Conservation (phyloP, 495 filamentous ascomycete genomes). For the Neurospora sp. region DNA sequence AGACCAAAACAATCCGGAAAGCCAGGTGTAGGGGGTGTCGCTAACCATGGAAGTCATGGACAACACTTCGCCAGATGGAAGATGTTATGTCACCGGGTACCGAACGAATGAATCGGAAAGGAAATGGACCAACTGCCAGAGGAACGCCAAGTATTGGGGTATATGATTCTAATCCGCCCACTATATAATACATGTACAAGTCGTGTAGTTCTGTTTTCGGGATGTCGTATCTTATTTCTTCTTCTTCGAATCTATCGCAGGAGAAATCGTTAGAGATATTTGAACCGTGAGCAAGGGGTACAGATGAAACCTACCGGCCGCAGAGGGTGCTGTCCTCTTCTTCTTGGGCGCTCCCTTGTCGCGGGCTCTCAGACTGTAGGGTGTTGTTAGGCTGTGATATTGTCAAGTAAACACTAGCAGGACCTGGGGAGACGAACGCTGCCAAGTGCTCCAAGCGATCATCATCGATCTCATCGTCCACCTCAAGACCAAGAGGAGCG, state of each 20-base stretch:
- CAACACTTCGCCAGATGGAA: neutral
- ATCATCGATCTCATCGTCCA: constrained; percentile 64
- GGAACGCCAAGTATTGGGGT: constrained; percentile 6
- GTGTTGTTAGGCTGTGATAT: constrained; percentile 15
- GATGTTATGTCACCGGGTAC: neutral
- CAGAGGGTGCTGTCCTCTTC: constrained; percentile 46
- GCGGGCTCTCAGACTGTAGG: constrained; percentile 53
- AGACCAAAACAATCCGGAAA: neutral
- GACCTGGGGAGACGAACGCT: constrained; percentile 24
- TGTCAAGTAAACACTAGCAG: neutral
- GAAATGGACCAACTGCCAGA: neutral
- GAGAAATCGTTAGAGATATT: constrained; percentile 6
- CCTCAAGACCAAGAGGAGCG: constrained; percentile 42
- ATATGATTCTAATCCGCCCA: constrained; percentile 14
- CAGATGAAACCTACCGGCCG: constrained; percentile 43
- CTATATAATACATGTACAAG: constrained; percentile 14
- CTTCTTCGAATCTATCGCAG: constrained; percentile 15
- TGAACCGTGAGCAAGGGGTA: neutral
- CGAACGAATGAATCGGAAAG: neutral
- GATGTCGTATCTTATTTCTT: constrained; percentile 12
- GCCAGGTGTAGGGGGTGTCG: neutral
- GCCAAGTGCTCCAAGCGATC: constrained; percentile 68
- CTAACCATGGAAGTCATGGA: neutral
- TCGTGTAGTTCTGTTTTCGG: neutral
- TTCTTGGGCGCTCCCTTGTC: constrained; percentile 92